A percentile compares a stretch with the other conserved stretches of the same genome.
Conservation (phyloP, 768 basidiomycete genomes). For the Daedalea quercina region DNA sequence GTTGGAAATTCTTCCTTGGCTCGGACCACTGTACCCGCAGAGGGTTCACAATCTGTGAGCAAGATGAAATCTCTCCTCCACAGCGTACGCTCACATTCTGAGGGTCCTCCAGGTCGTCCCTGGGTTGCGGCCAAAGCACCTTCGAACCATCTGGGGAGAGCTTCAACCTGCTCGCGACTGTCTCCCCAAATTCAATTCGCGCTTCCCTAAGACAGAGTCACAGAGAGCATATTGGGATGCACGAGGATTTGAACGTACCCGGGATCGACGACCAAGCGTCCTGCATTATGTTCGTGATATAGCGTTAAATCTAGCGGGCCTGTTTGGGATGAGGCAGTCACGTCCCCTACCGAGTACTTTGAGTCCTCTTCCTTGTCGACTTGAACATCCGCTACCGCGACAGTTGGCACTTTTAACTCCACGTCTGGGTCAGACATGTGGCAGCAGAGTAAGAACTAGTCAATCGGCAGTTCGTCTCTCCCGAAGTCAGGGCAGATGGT, state of each 20-base stretch:
- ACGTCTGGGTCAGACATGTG: too few species aligned
- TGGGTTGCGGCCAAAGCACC: slow-evolving; percentile 67
- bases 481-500: too few species aligned
- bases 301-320: not conserved
- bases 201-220: slow-evolving; percentile 41
- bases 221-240: not conserved
- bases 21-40: slow-evolving; percentile 41
- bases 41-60: not conserved
- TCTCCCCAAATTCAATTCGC: slow-evolving; percentile 51
- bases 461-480: too few species aligned
- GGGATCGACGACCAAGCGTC: slow-evolving; percentile 57
- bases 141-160: slow-evolving; percentile 48
- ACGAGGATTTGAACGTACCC: slow-evolving; percentile 30
- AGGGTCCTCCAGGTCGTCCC: slow-evolving; percentile 55
- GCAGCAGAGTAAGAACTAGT: too few species aligned
- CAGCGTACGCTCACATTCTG: slow-evolving; percentile 38
- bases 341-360: too few species aligned
- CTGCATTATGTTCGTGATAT: slow-evolving; percentile 31
- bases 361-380: too few species aligned
- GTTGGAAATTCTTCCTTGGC: slow-evolving; percentile 45
- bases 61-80: not conserved
- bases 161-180: slow-evolving; percentile 48
- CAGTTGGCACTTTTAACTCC: too few species aligned
- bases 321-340: not conserved
- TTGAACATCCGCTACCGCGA: too few species aligned